These are phyloP conservation scores for Paracamarosporium sp. DNA, from an alignment of 2,329 filamentous ascomycete species.

Conservation along the genomic window DNA sequence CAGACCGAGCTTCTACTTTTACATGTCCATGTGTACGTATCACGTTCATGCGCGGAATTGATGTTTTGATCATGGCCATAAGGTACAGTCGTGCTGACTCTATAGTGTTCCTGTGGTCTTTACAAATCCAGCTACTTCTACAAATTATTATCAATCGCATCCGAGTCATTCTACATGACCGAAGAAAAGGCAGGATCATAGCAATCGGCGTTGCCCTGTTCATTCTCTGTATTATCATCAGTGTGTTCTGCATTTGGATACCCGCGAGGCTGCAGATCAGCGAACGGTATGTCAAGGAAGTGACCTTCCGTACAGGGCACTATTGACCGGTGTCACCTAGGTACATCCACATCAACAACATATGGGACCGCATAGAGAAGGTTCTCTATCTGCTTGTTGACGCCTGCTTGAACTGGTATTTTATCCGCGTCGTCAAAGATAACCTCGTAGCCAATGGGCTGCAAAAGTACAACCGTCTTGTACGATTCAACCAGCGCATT, in stretches of 20 bases:
- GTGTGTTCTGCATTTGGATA: constrained; percentile 49
- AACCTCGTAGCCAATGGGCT: constrained; percentile 57
- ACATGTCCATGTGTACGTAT: constrained; percentile 32
- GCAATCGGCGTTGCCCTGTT: constrained; percentile 44
- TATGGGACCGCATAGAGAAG: constrained; percentile 48
- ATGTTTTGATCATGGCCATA: neutral
- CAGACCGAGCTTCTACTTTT: constrained; percentile 41
- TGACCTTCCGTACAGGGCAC: neutral
- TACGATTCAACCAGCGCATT: constrained; percentile 58
- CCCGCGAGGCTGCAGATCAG: constrained; percentile 44
- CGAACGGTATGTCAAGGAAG: constrained; percentile 26
- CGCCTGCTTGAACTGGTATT: constrained; percentile 46
- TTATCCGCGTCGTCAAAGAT: constrained; percentile 51
- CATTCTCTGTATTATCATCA: constrained; percentile 45
- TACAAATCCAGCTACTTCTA: constrained; percentile 45
- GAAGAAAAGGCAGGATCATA: constrained; percentile 35
- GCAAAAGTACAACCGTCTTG: constrained; percentile 58
- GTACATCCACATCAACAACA: constrained; percentile 43
- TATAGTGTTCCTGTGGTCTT: constrained; percentile 44
- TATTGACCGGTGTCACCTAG: constrained; percentile 7
- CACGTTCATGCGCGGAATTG: neutral
- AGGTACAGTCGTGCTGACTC: neutral
- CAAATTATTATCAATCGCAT: constrained; percentile 51
- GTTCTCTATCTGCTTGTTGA: constrained; percentile 46
- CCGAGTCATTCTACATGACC: constrained; percentile 41